Evolutionary conservation across 2,329 filamentous ascomycete genomes (phyloP).

Genomic region (Aspergillus clavatus): DNA sequence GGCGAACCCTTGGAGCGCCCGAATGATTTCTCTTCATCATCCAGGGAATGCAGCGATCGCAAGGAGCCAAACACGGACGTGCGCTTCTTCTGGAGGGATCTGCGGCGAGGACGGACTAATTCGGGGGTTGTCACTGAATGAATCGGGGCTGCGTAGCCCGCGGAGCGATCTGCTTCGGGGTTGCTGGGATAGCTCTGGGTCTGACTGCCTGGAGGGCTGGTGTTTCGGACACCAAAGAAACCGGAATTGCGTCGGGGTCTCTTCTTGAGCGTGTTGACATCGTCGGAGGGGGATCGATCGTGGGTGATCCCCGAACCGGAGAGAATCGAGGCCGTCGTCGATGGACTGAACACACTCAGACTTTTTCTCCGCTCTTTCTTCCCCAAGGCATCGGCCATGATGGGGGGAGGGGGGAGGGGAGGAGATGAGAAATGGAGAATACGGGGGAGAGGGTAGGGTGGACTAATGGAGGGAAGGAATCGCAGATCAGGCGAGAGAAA

Average conservation of each 20-base stretch:
- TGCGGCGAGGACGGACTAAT: slow-evolving; percentile 34
- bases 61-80: slow-evolving; percentile 58
- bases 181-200: slow-evolving; percentile 25
- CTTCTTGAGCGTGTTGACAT: slow-evolving; percentile 30
- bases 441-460: neutral
- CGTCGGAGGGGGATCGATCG: slow-evolving; percentile 36
- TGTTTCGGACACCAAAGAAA: slow-evolving; percentile 32
- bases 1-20: slow-evolving; percentile 47
- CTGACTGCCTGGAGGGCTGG: slow-evolving; percentile 23
- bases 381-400: slow-evolving; percentile 29
- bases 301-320: slow-evolving; percentile 22
- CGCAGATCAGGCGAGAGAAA: slow-evolving; percentile 1
- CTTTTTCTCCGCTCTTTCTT: slow-evolving; percentile 36
- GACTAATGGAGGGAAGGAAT: neutral
- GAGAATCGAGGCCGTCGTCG: slow-evolving; percentile 20
- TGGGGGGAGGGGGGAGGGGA: slow-evolving; percentile 11
- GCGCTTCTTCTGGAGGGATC: slow-evolving; percentile 44
- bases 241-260: slow-evolving; percentile 35
- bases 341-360: slow-evolving; percentile 30
- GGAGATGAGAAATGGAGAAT: neutral
- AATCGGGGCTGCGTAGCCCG: slow-evolving; percentile 19
- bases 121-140: slow-evolving; percentile 24
- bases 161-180: slow-evolving; percentile 22
- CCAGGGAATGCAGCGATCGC: slow-evolving; percentile 48
- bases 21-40: slow-evolving; percentile 49